These are phyloP conservation scores for Sphagnurus paluster DNA, from an alignment of 1,284 basidiomycete species.

Conservation along the genomic window DNA sequence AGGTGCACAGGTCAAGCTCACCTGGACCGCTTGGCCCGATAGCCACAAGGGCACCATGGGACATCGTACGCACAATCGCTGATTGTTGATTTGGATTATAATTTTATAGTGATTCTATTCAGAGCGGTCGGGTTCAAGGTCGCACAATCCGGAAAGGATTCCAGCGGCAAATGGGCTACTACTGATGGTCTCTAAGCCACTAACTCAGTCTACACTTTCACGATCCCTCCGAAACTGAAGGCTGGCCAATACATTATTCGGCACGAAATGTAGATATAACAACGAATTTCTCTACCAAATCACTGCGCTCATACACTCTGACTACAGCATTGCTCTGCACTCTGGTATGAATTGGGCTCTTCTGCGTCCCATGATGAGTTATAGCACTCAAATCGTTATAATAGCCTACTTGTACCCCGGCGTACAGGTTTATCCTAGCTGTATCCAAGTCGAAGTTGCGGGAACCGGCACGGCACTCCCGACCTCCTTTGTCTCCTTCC, in stretches of 20 bases:
- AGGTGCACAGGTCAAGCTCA: conserved; percentile 39
- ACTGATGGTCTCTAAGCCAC: conserved; percentile 33
- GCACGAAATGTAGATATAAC: conserved; percentile 6
- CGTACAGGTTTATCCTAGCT: conserved; percentile 45
- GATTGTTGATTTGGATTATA: not conserved
- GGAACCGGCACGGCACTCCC: conserved; percentile 49
- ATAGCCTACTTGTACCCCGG: conserved; percentile 32
- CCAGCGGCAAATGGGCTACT: conserved; percentile 33
- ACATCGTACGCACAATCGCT: conserved; percentile 35
- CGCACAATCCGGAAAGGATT: conserved; percentile 38
- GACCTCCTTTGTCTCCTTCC: conserved; percentile 51
- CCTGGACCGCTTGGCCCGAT: conserved; percentile 52
- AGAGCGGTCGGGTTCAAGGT: conserved; percentile 45
- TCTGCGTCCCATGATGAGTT: not conserved
- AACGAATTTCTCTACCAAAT: not conserved
- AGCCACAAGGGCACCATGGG: conserved; percentile 41
- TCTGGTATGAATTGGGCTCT: conserved; percentile 1
- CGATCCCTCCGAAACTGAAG: conserved; percentile 34
- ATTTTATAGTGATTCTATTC: not conserved
- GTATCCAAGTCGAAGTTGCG: conserved; percentile 50
- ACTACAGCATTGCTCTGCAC: conserved; percentile 9
- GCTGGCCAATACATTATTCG: conserved; percentile 24
- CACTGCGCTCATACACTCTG: not conserved
- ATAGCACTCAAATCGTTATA: not conserved
- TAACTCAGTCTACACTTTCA: conserved; percentile 38